phyloP scores from a whole-genome alignment of 192 early-diverging fungal genomes.

The Dispira parvispora region DNA sequence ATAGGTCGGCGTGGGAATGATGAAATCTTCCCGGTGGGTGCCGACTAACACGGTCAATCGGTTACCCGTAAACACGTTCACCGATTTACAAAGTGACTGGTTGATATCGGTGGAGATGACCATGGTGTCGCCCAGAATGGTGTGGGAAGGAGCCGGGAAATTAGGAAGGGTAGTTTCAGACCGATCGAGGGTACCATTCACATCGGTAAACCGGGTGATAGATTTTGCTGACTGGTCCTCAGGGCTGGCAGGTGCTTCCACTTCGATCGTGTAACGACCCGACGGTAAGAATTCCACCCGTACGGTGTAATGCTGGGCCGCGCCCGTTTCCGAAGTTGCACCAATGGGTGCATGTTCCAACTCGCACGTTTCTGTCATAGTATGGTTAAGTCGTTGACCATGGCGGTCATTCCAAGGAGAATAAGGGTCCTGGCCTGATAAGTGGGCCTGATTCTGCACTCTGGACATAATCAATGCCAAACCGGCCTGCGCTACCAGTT shows the following conservation, averaged over 20 bases:
- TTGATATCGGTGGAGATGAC: constrained; percentile 26
- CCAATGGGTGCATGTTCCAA: neutral
- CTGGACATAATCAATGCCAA: constrained; percentile 25
- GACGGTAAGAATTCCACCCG: too few species aligned
- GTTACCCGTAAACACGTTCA: constrained; percentile 40
- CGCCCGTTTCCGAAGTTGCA: neutral
- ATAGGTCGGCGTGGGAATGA: constrained; percentile 37
- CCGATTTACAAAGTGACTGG: too few species aligned
- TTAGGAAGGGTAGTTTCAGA: too few species aligned
- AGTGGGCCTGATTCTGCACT: neutral
- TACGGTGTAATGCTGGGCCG: too few species aligned
- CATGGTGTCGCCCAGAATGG: constrained; percentile 35
- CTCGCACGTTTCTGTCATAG: neutral
- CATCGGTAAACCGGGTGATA: too few species aligned
- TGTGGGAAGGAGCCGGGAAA: neutral
- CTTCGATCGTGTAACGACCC: too few species aligned
- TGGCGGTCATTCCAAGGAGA: constrained; percentile 29
- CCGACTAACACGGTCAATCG: constrained; percentile 46
- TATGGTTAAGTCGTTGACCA: constrained; percentile 31
- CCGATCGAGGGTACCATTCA: too few species aligned
- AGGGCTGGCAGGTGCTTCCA: too few species aligned
- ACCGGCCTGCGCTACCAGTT: constrained; percentile 49
- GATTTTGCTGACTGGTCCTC: too few species aligned
- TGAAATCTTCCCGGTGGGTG: constrained; percentile 24
- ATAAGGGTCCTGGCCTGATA: constrained; percentile 12